Evolutionary conservation across 2,329 filamentous ascomycete genomes (phyloP).

Genomic region (Claviceps lovelessii): DNA sequence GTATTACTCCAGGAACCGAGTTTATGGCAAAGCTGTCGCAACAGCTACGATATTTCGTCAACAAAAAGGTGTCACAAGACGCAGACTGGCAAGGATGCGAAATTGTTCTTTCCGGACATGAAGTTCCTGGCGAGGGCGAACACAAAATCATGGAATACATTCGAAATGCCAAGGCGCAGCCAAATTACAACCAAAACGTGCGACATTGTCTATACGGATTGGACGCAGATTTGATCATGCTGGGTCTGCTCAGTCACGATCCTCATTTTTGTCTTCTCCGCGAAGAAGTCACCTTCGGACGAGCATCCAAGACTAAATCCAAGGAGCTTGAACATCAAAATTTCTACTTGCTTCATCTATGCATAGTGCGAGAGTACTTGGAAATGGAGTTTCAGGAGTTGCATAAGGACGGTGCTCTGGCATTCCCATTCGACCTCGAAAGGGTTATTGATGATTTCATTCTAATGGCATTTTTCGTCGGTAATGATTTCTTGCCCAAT

Average conservation of each 20-base stretch:
- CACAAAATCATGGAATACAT: slow-evolving; percentile 99
- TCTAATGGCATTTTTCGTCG: slow-evolving; percentile 97
- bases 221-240: slow-evolving; percentile 96
- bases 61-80: slow-evolving; percentile 96
- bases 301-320: slow-evolving; percentile 72
- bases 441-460: slow-evolving; percentile 98
- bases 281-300: slow-evolving; percentile 95
- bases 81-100: slow-evolving; percentile 95
- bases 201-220: slow-evolving; percentile 95
- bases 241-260: slow-evolving; percentile 91
- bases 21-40: slow-evolving; percentile 95
- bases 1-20: slow-evolving; percentile 83
- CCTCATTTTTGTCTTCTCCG: slow-evolving; percentile 94
- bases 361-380: slow-evolving; percentile 92
- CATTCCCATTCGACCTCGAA: slow-evolving; percentile 83
- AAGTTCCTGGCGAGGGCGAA: slow-evolving; percentile 94
- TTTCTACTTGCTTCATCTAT: slow-evolving; percentile 93
- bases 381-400: slow-evolving; percentile 95
- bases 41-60: slow-evolving; percentile 96
- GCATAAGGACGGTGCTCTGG: slow-evolving; percentile 54
- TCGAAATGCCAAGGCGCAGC: slow-evolving; percentile 89
- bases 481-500: slow-evolving; percentile 97
- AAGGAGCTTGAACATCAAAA: slow-evolving; percentile 98
- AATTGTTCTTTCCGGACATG: slow-evolving; percentile 90
- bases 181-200: slow-evolving; percentile 80